Base-by-base conservation (phyloP, 1,284 basidiomycete genomes). In the Puccinia polysora region DNA sequence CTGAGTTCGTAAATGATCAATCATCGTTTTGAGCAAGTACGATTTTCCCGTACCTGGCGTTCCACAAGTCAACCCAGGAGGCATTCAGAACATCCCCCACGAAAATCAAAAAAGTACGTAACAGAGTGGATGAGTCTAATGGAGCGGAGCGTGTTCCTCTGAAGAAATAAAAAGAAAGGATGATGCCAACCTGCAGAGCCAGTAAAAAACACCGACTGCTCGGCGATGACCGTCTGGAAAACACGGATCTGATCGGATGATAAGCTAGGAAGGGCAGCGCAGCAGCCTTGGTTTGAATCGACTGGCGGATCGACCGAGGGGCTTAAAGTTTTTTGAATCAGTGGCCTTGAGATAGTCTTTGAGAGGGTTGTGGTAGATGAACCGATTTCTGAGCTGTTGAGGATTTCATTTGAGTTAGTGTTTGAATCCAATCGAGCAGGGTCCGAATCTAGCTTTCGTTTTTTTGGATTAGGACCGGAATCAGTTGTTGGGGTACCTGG, bases 31-130 rank as follows among this genome's bases (percentile, higher is more conserved):
- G n/a, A 97, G 83, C 1, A 97, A 83, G 6, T 97, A 90, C 0
- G 93, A 96, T 81, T 97, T 97, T 64, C 94, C 93, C 7, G 93
- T 96, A 68, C 92, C 92, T 90, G 74, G 12, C n/a, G n/a, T n/a
- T n/a, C n/a, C n/a, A n/a, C n/a, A n/a, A n/a, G n/a, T 28, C 25
- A 30, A 25, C 23, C n/a, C n/a, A n/a, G n/a, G n/a, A n/a, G n/a
- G n/a, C n/a, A n/a, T n/a, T 34, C 60, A n/a, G 12, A 67, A 62
- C 4, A 14, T 25, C 40, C 23, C 28, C 43, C 43, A 71, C 7
- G 64, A 34, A 20, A 30, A 62, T 25, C 38, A 60, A 52, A n/a
- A n/a, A 45, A 28, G 20, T n/a, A 10, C 25, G 20, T 36, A 8
- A n/a, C n/a, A n/a, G n/a, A n/a, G n/a, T n/a, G n/a, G n/a, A n/a